Evolutionary conservation across 2,329 filamentous ascomycete species (phyloP), one percentile per base, ranked within the genome.

Genomic region (Microcera coccophila): DNA sequence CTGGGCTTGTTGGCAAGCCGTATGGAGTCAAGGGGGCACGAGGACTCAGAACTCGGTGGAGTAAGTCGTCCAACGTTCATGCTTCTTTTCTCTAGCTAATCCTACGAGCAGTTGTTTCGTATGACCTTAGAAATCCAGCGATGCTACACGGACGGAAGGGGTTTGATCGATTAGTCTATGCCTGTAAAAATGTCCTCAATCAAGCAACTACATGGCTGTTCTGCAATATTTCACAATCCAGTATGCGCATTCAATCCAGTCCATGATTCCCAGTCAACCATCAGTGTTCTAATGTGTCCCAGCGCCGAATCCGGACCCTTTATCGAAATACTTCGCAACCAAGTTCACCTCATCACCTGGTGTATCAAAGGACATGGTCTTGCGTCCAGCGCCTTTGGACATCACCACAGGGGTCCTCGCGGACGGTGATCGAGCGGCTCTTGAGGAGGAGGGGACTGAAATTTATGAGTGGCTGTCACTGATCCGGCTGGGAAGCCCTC

Each of bases 101-200:
- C 9, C n/a, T 32, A 32, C 11, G 22, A 11, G 12, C 44, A 93
- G 87, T 84, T 20, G 78, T 97, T 35, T 81, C 91, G 54, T 73
- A 85, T 38, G 83, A 97, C 46, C 75, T 98, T 20, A 78, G 83
- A 15, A 71, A 75, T 4, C 77, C 82, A 1, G 82, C 82, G 1
- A 95, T 95, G 87, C 63, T 88, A 7, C 84, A 82, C 41, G 90
- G 90, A 3, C 93, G 89, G 62, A 90, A 85, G 50, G 85, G 82
- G 0, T 95, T 94, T 57, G 84, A 90, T 49, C 75, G 88, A 35
- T 70, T 95, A 12, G 63, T 84, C 5, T 87, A 87, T 73, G 88
- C 89, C 12, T 89, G 83, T 62, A 83, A 84, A 55, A 87, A 89
- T 49, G 87, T 88, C 17, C 71, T 96, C 17, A 79, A 76, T 37